Evolutionary conservation across 352 stramenopile genomes (phyloP), one percentile per base, ranked within the genome.

Genomic region (Phytophthora sojae): DNA sequence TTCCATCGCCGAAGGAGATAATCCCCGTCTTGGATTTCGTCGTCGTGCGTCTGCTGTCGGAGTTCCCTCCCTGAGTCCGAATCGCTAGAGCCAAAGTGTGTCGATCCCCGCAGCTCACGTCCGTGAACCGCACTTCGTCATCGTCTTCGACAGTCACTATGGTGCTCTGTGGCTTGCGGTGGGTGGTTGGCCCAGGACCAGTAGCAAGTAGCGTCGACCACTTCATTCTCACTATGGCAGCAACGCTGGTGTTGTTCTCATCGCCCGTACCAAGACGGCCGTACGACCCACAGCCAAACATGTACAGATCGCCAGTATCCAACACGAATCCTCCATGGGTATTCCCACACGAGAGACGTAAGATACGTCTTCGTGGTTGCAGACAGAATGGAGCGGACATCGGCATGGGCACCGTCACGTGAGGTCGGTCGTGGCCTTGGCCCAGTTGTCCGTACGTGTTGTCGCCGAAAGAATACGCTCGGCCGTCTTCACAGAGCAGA

Each of bases 211-310:
- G 57, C 11, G 56, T 68, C 8, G 60, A 67, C 82, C 82, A 90
- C 23, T 37, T 77, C 75, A 91, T 82, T 14, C 26, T 54, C 14
- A 90, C 67, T 6, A 64, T 64, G 4, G 72, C 71, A 2, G 83
- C 81, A 2, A 74, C 47, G 9, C 61, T 60, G 7, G 65, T 51
- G 37, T 75, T 60, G 1, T 59, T 29, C 26, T 77, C 54, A 7
- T 67, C 69, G 0, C 86, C 82, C 4, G 77, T 83, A 2, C 86
- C 86, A 19, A 93, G 57, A 6, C 83, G 73, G 0, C 86, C 83
- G 54, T 93, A 92, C 17, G 80, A 77, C 2, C 79, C 81, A 57
- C 82, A 88, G 2, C 84, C 86, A 63, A 92, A 91, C 84, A 89
- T 94, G 51, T 87, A 94, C 0, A 94, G 58, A 58, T 71, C 69